Evolutionary conservation across 1,284 basidiomycete species (phyloP), one percentile per base, ranked within the genome.

Genomic region (Porphyrellus sp.): DNA sequence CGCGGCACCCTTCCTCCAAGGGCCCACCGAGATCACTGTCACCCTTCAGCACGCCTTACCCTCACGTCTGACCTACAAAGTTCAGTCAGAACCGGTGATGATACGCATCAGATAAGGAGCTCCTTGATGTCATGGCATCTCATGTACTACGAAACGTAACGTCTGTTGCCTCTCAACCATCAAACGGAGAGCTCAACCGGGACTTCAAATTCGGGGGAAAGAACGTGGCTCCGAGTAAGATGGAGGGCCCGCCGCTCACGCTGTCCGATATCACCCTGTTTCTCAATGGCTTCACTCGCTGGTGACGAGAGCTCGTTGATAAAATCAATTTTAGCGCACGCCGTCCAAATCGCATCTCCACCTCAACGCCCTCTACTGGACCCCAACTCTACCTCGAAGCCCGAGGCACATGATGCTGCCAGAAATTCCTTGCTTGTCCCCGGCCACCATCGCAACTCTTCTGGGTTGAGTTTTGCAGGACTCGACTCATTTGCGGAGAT

Each of bases 51-150:
- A 86, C 8, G 77, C 82, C 20, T 72, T 93, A 4, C 90, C 93
- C 1, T 74, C 79, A 11, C 83, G 85, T 45, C 76, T 97, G 49
- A 94, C 90, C 0, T 91, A 92, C 71, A 85, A 88, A 59, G 74
- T 85, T 15, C 89, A 93, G 67, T 95, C 91, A 0, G 91, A 95
- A 47, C 83, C 84, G 21, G 85, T 97, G 64, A 81, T 88, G 42
- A 76, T 98, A 56, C 3, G 43, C 47, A 2, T 55, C 57, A 5
- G 56, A 59, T 1, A 65, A 67, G 0, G 64, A 62, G 20, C 21
- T 57, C 7, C 62, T 69, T 41, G 51, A 64, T 13, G 39, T 63
- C 25, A 63, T 69, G 45, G 56, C 54, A 6, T 59, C 65, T 21
- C 51, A 54, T n/a, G 54, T 61, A 51, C 25, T 68, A 57, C 62